Conservation (phyloP, 2,329 filamentous ascomycete genomes). For the Magnaporthiopsis poae region DNA sequence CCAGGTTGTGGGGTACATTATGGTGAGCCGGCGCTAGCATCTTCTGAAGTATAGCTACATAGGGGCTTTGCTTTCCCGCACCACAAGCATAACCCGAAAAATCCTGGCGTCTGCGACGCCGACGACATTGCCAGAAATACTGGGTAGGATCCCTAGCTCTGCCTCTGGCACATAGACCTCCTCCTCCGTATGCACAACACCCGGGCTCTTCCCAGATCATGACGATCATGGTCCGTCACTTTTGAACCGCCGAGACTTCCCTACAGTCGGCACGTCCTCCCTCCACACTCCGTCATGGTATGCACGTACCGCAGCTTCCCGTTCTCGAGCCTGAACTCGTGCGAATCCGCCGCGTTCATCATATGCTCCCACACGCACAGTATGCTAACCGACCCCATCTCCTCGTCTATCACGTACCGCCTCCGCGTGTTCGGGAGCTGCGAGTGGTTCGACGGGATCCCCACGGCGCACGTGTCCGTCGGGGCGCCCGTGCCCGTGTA, state of each 20-base stretch:
- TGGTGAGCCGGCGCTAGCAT: too few relatives aligned
- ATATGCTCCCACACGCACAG: slow-evolving; percentile 14
- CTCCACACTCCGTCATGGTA: slow-evolving; percentile 12
- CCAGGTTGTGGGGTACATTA: too few relatives aligned
- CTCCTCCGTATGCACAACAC: too few relatives aligned
- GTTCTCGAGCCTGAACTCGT: slow-evolving; percentile 11
- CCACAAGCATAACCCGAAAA: too few relatives aligned
- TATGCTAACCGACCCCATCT: slow-evolving; percentile 18
- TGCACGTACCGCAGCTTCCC: slow-evolving; percentile 13
- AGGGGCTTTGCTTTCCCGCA: too few relatives aligned
- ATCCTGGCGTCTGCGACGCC: too few relatives aligned
- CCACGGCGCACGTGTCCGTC: slow-evolving; percentile 17
- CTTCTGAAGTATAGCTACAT: too few relatives aligned
- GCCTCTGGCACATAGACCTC: too few relatives aligned
- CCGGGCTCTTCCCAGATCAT: too few relatives aligned
- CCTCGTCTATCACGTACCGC: slow-evolving; percentile 20
- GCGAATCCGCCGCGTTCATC: slow-evolving; percentile 11
- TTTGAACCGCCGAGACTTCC: not conserved
- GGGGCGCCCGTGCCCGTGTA: slow-evolving; percentile 17
- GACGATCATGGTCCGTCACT: too few relatives aligned
- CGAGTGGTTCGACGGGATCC: slow-evolving; percentile 17
- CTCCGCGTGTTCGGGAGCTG: slow-evolving; percentile 17
- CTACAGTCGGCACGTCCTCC: slow-evolving; percentile 9
- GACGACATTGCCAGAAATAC: too few relatives aligned
- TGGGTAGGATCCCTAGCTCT: too few relatives aligned